Evolutionary conservation across 208 protist species (phyloP).

Genomic region (Leishmania lainsoni): DNA sequence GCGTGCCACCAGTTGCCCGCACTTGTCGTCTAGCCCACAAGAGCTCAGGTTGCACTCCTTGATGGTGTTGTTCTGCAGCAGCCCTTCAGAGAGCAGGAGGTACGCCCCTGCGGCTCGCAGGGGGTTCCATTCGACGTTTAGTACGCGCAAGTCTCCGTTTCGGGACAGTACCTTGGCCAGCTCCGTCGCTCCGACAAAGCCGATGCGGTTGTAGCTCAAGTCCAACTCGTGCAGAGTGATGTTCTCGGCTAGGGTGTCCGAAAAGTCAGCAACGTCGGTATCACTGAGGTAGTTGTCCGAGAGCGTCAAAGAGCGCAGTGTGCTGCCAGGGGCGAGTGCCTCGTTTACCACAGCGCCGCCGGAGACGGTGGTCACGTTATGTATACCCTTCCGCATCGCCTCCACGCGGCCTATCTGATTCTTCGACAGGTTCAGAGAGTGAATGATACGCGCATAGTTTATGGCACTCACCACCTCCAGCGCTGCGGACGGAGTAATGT

Average conservation of each 20-base stretch:
- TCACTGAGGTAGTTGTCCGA: slow-evolving; percentile 79
- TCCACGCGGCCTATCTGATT: slow-evolving; percentile 74
- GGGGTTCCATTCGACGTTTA: slow-evolving; percentile 92
- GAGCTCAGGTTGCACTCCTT: slow-evolving; percentile 86
- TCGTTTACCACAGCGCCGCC: slow-evolving; percentile 71
- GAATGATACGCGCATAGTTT: slow-evolving; percentile 56
- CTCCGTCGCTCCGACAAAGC: slow-evolving; percentile 71
- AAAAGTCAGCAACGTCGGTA: slow-evolving; percentile 68
- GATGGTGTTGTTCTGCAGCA: slow-evolving; percentile 90
- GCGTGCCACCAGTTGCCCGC: slow-evolving; percentile 62
- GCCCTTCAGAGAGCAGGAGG: slow-evolving; percentile 70
- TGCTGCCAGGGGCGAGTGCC: slow-evolving; percentile 57
- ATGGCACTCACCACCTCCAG: slow-evolving; percentile 70
- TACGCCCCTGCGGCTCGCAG: slow-evolving; percentile 65
- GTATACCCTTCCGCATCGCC: slow-evolving; percentile 26
- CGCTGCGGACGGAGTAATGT: slow-evolving; percentile 69
- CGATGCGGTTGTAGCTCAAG: slow-evolving; percentile 89
- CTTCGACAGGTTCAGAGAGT: slow-evolving; percentile 68
- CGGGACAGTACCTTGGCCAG: slow-evolving; percentile 72
- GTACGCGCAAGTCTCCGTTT: slow-evolving; percentile 81
- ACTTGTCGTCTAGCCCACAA: slow-evolving; percentile 79
- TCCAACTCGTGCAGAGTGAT: slow-evolving; percentile 76
- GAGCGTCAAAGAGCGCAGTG: slow-evolving; percentile 57
- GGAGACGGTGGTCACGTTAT: slow-evolving; percentile 8
- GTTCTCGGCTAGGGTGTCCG: slow-evolving; percentile 80